Evolutionary conservation across 192 early-diverging fungal genomes (phyloP).

Genomic region (Phycomyces nitens): DNA sequence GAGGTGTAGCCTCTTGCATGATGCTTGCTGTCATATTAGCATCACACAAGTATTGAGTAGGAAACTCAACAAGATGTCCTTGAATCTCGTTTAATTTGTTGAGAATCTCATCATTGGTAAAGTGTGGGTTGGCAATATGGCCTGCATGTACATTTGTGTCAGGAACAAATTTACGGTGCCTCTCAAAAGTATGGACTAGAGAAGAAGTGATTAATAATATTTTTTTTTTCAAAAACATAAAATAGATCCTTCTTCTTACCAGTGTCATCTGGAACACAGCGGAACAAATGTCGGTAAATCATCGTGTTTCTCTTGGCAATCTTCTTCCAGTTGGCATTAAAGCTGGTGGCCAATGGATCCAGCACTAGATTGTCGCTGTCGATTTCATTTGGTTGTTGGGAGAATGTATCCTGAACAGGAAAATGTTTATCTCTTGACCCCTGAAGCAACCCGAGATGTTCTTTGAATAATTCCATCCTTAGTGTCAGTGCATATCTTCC

Average conservation of each 20-base stretch:
- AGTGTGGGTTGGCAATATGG: slow-evolving; percentile 46
- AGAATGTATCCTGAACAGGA: background rate
- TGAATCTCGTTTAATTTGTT: slow-evolving; percentile 35
- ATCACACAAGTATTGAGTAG: slow-evolving; percentile 39
- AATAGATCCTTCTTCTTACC: slow-evolving; percentile 11
- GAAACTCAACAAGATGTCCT: slow-evolving; percentile 56
- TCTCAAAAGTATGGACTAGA: slow-evolving; percentile 47
- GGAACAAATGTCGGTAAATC: slow-evolving; percentile 72
- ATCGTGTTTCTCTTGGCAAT: slow-evolving; percentile 65
- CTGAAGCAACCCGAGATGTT: slow-evolving; percentile 76
- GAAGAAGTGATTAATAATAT: background rate
- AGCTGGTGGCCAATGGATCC: slow-evolving; percentile 69
- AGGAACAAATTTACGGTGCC: slow-evolving; percentile 43
- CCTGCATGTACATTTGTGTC: slow-evolving; percentile 40
- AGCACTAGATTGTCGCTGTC: slow-evolving; percentile 14
- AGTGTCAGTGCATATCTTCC: slow-evolving; percentile 68
- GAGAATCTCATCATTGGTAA: slow-evolving; percentile 23
- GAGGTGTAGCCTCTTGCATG: slow-evolving; percentile 42
- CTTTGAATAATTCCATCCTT: slow-evolving; percentile 74
- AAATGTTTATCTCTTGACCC: background rate
- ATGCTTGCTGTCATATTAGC: slow-evolving; percentile 43
- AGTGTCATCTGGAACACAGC: slow-evolving; percentile 82
- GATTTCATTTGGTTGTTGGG: background rate
- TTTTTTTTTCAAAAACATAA: background rate
- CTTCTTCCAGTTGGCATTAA: slow-evolving; percentile 51